Percentiles rank a stretch among this genome's conserved stretches.
These are phyloP conservation scores for Plasmodium coatneyi DNA, from an alignment of 169 alveolate species.

Conservation along the genomic window DNA sequence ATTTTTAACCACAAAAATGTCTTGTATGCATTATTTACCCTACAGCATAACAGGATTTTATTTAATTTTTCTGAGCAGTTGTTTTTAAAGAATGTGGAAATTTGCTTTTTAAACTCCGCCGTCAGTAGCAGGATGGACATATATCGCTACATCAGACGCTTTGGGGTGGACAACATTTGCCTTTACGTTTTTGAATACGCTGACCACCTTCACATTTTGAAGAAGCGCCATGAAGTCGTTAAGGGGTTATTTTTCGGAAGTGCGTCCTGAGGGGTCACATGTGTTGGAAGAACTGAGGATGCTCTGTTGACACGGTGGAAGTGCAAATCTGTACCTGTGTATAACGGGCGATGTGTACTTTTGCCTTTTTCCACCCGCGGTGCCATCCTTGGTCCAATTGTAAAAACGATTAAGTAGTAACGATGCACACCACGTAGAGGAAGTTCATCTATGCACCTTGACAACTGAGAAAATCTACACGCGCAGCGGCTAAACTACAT, in stretches of 20 bases:
- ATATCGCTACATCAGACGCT: constrained; percentile 20
- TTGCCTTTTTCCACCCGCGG: background rate
- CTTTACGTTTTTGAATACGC: constrained; percentile 32
- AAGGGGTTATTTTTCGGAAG: constrained; percentile 12
- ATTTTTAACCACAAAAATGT: constrained; percentile 46
- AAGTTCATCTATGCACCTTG: background rate
- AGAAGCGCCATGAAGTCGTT: constrained; percentile 14
- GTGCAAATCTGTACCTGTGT: background rate
- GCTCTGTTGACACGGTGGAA: background rate
- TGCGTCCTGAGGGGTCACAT: background rate
- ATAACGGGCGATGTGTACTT: background rate
- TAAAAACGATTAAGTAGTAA: background rate
- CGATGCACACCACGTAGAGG: background rate
- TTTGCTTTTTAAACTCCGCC: constrained; percentile 22
- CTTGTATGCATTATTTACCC: constrained; percentile 36
- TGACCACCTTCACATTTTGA: constrained; percentile 9
- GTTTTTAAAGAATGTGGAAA: constrained; percentile 22
- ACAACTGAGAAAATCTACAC: background rate
- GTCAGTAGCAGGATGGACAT: constrained; percentile 17
- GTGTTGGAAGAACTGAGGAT: background rate
- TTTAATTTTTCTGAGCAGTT: constrained; percentile 23
- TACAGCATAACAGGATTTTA: constrained; percentile 30
- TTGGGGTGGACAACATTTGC: constrained; percentile 36
- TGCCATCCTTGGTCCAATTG: background rate
- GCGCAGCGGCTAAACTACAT: background rate